A percentile compares a stretch with the other conserved stretches of the same genome.
Conservation (phyloP, 2,329 filamentous ascomycete species). For the Paracamarosporium sp. region DNA sequence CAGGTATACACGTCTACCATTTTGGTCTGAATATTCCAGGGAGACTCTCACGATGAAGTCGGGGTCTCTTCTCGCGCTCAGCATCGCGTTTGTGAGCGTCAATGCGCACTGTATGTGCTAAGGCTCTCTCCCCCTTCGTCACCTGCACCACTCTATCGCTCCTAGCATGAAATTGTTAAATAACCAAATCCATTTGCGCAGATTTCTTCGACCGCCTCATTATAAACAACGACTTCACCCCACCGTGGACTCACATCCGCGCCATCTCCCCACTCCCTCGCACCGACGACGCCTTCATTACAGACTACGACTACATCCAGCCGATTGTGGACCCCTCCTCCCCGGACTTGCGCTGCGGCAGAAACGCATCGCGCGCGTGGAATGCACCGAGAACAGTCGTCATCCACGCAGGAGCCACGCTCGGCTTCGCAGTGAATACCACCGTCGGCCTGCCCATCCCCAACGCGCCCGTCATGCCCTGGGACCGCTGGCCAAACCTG, state of each 20-base stretch:
- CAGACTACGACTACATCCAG: slow-evolving; percentile 14
- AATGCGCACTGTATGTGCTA: background rate
- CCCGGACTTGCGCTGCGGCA: slow-evolving; percentile 16
- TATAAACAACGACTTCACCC: slow-evolving; percentile 16
- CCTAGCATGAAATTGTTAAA: background rate
- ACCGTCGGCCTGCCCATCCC: slow-evolving; percentile 6
- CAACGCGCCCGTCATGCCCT: slow-evolving; percentile 13
- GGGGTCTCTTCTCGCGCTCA: background rate
- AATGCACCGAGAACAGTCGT: slow-evolving; percentile 16
- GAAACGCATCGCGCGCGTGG: slow-evolving; percentile 16
- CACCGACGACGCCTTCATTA: background rate
- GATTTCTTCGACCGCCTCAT: slow-evolving; percentile 24
- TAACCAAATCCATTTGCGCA: background rate
- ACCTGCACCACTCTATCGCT: no score
- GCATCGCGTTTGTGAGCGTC: background rate
- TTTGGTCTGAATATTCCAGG: no score
- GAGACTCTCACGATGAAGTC: slow-evolving; percentile 19
- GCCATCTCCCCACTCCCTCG: background rate
- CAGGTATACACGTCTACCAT: background rate
- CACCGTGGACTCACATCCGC: slow-evolving; percentile 26
- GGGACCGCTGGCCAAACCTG: slow-evolving; percentile 17
- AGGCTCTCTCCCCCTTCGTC: background rate
- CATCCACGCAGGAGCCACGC: slow-evolving; percentile 16
- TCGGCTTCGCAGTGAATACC: slow-evolving; percentile 23
- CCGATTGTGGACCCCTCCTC: slow-evolving; percentile 15